Conservation (phyloP, 2,329 filamentous ascomycete species). For the Chaetomium globosum region DNA sequence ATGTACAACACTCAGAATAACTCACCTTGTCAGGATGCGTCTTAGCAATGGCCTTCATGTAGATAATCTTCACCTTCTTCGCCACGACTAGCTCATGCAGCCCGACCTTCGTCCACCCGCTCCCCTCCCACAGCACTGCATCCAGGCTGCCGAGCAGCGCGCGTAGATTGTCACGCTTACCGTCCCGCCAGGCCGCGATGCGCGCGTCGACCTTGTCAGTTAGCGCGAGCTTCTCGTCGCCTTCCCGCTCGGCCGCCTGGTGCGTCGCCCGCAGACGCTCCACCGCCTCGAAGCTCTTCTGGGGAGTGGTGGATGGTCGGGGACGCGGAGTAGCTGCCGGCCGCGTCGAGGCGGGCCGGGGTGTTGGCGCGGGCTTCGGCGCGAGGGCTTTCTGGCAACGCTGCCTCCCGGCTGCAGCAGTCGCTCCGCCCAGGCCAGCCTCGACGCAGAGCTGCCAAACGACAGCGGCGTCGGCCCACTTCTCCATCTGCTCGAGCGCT, state of each 20-base stretch:
- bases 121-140: conserved; percentile 84
- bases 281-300: conserved; percentile 73
- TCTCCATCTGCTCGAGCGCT: conserved; percentile 92
- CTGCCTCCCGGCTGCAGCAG: conserved; percentile 81
- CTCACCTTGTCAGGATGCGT: conserved; percentile 97
- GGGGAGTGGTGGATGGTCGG: conserved; percentile 47
- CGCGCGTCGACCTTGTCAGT: conserved; percentile 81
- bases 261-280: conserved; percentile 81
- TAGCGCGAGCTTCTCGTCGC: conserved; percentile 90
- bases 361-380: conserved; percentile 57
- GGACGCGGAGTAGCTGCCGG: conserved; percentile 45
- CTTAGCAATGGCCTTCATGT: conserved; percentile 99
- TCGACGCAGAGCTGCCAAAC: conserved; percentile 85
- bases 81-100: conserved; percentile 91
- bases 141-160: conserved; percentile 87
- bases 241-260: conserved; percentile 78
- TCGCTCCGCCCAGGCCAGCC: conserved; percentile 79
- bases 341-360: conserved; percentile 48
- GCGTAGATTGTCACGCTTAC: conserved; percentile 89
- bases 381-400: conserved; percentile 85
- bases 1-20: conserved; percentile 25
- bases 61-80: conserved; percentile 93
- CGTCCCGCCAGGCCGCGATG: conserved; percentile 80
- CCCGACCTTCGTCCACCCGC: conserved; percentile 95
- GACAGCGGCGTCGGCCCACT: conserved; percentile 79